Conservation (phyloP, 306 rosid genomes). For the Quercus mongolica region DNA sequence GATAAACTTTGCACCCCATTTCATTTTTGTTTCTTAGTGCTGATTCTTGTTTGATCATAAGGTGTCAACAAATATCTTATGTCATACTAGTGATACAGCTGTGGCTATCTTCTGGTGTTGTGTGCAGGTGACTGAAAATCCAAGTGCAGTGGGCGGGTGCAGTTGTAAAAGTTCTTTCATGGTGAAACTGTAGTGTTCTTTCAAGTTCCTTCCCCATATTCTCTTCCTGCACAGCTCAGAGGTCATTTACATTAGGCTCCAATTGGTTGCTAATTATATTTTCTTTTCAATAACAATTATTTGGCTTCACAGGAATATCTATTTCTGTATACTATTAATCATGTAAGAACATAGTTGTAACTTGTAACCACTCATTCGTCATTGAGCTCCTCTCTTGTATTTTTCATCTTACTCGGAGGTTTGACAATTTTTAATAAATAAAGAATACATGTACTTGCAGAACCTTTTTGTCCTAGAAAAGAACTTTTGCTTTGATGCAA, state of each 20-base stretch:
- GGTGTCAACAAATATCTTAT: not conserved
- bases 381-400: not conserved
- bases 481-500: too few species aligned
- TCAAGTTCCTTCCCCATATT: not conserved
- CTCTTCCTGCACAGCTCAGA: not conserved
- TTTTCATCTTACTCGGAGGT: not conserved
- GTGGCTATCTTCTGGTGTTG: constrained; percentile 23
- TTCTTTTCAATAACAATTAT: not conserved
- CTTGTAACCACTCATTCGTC: not conserved
- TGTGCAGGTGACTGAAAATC: constrained; percentile 78
- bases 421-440: too few species aligned
- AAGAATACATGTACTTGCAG: too few species aligned
- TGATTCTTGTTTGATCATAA: not conserved
- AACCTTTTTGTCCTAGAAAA: too few species aligned
- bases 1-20: not conserved
- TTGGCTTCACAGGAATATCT: not conserved
- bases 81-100: not conserved
- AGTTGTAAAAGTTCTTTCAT: constrained; percentile 93
- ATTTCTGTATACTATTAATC: not conserved
- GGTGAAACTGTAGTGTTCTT: constrained; percentile 61
- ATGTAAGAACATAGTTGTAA: not conserved
- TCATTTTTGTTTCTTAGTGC: not conserved
- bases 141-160: constrained; percentile 96
- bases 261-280: not conserved
- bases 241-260: not conserved